Base-by-base conservation (phyloP, 176 grass and related monocot species). In the Bonia amplexicaulis region DNA sequence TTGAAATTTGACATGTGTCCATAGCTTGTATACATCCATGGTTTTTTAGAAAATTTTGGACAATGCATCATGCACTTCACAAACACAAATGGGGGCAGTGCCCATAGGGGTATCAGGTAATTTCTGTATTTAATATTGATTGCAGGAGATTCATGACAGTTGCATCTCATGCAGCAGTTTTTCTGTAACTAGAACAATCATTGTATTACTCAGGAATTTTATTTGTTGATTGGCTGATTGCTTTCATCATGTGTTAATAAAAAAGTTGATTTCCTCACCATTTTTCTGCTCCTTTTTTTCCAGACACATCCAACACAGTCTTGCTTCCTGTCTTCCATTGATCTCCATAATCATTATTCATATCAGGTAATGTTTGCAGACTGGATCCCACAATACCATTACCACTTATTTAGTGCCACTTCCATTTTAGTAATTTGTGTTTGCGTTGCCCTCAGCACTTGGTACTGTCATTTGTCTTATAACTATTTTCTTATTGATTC, bases 261-360 rank as follows among this genome's bases (percentile, higher is more conserved):
- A 67, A 61, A 54, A 10, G 17, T 69, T 64, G 15, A 25, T 74
- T 76, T 54, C 22, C 26, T 78, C 69, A 75, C 61, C 23, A 47
- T 14, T 61, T 79, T 68, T 80, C 57, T 87, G 84, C 80, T 88
- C 44, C 13, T 31, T 64, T 69, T 69, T 62, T 82, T 73, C 16
- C 88, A 99, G 93, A 99, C 97, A 7, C 97, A 99, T 85, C 97
- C 97, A 75, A 99, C 97, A 48, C 93, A 99, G 79, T 96, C 93
- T 59, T 99, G 97, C 85, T 99, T 99, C 88, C 76, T 99, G 77
- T 99, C 97, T 82, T 99, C 97, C 27, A 96, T 99, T 90, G 97
- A 99, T 92, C 92, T 99, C 66, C 97, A 99, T 66, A 99, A 92
- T 68, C 97, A 99, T 96, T 99, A 99, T 85, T 96, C 97, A 3